These are phyloP conservation scores for Pseudophaeomoniella oleicola DNA, from an alignment of 2,329 filamentous ascomycete species.

Conservation along the genomic window DNA sequence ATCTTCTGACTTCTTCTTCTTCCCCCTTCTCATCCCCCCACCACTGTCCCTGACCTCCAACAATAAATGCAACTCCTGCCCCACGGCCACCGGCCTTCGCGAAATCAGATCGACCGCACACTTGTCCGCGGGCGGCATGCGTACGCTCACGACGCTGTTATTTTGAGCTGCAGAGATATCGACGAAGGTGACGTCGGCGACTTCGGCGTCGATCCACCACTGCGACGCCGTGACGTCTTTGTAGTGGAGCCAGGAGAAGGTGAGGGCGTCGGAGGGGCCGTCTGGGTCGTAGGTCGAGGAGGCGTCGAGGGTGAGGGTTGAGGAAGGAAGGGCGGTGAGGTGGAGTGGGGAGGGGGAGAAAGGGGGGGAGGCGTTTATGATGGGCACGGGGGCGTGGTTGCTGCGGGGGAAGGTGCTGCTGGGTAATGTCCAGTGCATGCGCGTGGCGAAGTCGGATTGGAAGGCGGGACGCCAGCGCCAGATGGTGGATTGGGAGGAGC, in stretches of 20 bases:
- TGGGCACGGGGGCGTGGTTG: constrained; percentile 32
- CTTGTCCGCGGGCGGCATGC: too few relatives aligned
- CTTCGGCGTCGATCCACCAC: constrained; percentile 25
- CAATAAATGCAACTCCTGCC: too few relatives aligned
- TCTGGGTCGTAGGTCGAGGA: constrained; percentile 33
- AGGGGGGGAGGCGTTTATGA: constrained; percentile 28
- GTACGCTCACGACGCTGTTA: too few relatives aligned
- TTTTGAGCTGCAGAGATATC: too few relatives aligned
- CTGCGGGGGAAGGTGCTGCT: constrained; percentile 14
- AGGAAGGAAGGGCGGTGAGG: constrained; percentile 27
- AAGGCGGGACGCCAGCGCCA: constrained; percentile 40
- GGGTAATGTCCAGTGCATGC: constrained; percentile 34
- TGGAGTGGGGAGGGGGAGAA: constrained; percentile 29
- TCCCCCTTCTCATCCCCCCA: too few relatives aligned
- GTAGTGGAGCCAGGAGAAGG: constrained; percentile 38
- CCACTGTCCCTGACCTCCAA: too few relatives aligned
- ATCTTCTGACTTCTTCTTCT: too few relatives aligned
- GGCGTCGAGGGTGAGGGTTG: constrained; percentile 28
- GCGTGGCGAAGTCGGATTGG: constrained; percentile 35
- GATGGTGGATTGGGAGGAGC: constrained; percentile 32
- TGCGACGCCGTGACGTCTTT: constrained; percentile 27
- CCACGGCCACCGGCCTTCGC: too few relatives aligned
- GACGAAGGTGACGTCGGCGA: constrained; percentile 19
- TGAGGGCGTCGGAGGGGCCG: constrained; percentile 18
- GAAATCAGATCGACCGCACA: too few relatives aligned